phyloP scores from a whole-genome alignment of 23 red algal species.

The Pyropia yezoensis region DNA sequence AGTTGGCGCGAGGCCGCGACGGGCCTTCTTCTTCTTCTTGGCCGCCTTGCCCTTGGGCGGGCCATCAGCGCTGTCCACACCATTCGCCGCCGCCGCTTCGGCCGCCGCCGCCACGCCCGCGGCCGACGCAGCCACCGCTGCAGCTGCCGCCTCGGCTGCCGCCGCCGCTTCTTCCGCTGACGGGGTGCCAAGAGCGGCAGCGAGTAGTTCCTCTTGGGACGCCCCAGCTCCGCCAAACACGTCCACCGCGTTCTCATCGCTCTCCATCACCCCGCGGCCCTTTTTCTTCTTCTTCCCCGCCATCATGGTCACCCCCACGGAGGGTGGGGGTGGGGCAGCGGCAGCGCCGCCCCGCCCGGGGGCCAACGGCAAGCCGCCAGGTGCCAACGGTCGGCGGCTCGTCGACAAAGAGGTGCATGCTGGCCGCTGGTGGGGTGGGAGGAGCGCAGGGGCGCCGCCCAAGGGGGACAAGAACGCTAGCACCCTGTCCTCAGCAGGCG shows the following conservation, averaged over 20 bases:
- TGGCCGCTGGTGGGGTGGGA: too few species aligned
- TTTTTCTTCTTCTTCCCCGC: constrained; percentile 32
- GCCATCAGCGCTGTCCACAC: neutral
- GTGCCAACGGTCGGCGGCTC: too few species aligned
- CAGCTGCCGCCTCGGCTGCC: neutral
- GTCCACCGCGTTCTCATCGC: constrained; percentile 68
- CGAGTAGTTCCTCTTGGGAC: constrained; percentile 55
- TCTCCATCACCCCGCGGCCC: constrained; percentile 12
- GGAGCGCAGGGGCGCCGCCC: too few species aligned
- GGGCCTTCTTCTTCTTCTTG: constrained; percentile 39
- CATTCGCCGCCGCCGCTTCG: neutral
- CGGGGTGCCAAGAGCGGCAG: constrained; percentile 20
- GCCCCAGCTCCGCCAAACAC: constrained; percentile 52
- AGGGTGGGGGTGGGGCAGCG: too few species aligned
- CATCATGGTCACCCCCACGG: too few species aligned
- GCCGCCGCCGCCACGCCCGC: constrained; percentile 2
- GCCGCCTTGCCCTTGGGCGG: neutral
- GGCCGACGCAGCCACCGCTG: constrained; percentile 34
- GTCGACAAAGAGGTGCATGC: too few species aligned
- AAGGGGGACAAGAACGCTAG: too few species aligned
- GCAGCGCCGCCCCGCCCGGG: too few species aligned
- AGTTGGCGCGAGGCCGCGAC: constrained; percentile 5
- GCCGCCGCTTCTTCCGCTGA: neutral
- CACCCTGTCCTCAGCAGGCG: too few species aligned
- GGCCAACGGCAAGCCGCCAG: too few species aligned